phyloP scores from a whole-genome alignment of 768 basidiomycete species.

The Agrocybe praecox region DNA sequence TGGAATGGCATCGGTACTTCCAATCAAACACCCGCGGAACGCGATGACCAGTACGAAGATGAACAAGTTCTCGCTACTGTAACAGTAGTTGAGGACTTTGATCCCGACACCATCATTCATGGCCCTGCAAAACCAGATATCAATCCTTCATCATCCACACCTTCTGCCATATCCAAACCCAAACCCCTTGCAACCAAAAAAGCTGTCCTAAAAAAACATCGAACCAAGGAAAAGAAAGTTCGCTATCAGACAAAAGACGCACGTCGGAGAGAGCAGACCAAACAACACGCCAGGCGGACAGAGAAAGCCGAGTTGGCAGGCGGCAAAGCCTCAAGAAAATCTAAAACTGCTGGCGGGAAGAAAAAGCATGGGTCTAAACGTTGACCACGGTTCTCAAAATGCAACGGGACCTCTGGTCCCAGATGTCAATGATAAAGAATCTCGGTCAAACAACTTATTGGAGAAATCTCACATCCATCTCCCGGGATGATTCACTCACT shows the following conservation, averaged over 20 bases:
- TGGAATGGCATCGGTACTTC: constrained; percentile 45
- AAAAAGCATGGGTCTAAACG: constrained; percentile 21
- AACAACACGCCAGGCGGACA: constrained; percentile 63
- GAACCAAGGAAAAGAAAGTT: constrained; percentile 39
- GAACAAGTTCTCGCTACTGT: constrained; percentile 88
- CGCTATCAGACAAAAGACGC: constrained; percentile 75
- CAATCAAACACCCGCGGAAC: constrained; percentile 35
- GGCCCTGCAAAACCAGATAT: constrained; percentile 33
- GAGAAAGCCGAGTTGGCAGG: constrained; percentile 78
- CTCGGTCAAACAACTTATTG: no score
- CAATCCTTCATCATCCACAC: constrained; percentile 7
- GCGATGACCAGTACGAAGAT: constrained; percentile 76
- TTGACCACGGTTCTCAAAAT: constrained; percentile 9
- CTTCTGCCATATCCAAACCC: constrained; percentile 2
- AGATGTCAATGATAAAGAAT: background rate
- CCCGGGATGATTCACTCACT: no score
- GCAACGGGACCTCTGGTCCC: background rate
- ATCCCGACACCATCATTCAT: constrained; percentile 64
- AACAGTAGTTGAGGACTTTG: constrained; percentile 91
- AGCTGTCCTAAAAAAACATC: constrained; percentile 25
- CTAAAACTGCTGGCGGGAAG: constrained; percentile 19
- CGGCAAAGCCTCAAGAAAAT: constrained; percentile 55
- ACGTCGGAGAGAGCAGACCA: constrained; percentile 59
- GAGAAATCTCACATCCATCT: no score
- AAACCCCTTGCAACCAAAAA: background rate